Evolutionary conservation across 768 basidiomycete genomes (phyloP).

Genomic region (Ephemerocybe angulata): DNA sequence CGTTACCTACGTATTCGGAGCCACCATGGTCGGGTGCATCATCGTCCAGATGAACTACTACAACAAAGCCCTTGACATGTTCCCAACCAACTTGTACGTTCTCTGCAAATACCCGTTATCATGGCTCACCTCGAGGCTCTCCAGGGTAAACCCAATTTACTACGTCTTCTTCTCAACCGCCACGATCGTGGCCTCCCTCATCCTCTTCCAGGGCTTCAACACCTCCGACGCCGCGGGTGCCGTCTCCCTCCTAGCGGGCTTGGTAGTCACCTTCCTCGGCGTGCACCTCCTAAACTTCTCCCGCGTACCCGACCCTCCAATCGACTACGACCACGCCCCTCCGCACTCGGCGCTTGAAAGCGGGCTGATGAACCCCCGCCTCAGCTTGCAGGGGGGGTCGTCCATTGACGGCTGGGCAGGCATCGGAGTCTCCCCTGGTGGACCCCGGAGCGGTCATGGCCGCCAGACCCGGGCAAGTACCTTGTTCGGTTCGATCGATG

Average conservation of each 20-base stretch:
- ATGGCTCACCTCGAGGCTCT: neutral
- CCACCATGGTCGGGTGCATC: constrained; percentile 80
- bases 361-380: constrained; percentile 71
- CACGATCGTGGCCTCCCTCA: constrained; percentile 90
- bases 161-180: constrained; percentile 97
- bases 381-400: constrained; percentile 76
- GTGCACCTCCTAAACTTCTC: constrained; percentile 92
- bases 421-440: constrained; percentile 22
- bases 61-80: constrained; percentile 96
- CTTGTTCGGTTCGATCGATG: constrained; percentile 76
- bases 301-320: constrained; percentile 47
- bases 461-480: constrained; percentile 62
- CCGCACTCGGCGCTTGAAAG: constrained; percentile 55
- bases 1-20: constrained; percentile 91
- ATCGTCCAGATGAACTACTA: constrained; percentile 94
- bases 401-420: constrained; percentile 77
- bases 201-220: constrained; percentile 97
- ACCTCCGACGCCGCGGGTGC: constrained; percentile 80
- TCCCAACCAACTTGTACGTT: constrained; percentile 94
- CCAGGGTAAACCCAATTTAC: constrained; percentile 94
- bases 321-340: constrained; percentile 33
- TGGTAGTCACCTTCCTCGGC: constrained; percentile 90
- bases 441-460: constrained; percentile 38
- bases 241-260: constrained; percentile 83
- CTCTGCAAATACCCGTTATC: neutral